These are phyloP conservation scores for Gaeumannomyces tritici DNA, from an alignment of 2,329 filamentous ascomycete species.

Conservation along the genomic window DNA sequence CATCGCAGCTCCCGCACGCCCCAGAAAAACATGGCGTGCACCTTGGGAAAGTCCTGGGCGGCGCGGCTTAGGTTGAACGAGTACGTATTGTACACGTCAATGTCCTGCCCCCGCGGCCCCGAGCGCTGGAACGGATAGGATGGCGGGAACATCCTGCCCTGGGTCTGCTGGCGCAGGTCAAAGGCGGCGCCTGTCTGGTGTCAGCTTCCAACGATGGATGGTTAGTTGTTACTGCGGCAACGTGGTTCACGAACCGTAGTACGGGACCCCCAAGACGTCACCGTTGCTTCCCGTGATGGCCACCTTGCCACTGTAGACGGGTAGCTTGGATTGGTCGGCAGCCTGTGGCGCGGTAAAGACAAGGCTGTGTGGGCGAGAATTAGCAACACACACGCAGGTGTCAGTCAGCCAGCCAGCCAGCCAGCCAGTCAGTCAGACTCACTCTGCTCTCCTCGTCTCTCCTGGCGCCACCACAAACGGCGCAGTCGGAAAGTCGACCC, in stretches of 20 bases:
- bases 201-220: no score
- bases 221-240: no score
- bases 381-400: background rate
- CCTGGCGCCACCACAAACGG: constrained; percentile 12
- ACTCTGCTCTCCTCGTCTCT: constrained; percentile 11
- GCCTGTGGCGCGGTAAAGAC: constrained; percentile 14
- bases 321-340: constrained; percentile 14
- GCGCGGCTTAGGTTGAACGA: constrained; percentile 15
- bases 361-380: constrained; percentile 3
- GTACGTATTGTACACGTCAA: constrained; percentile 6
- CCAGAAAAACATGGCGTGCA: constrained; percentile 15
- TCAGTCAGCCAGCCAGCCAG: no score
- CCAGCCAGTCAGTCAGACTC: background rate
- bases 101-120: constrained; percentile 11
- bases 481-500: constrained; percentile 2
- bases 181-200: background rate
- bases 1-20: constrained; percentile 18
- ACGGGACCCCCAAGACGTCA: constrained; percentile 22
- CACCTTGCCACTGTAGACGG: constrained; percentile 62
- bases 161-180: background rate
- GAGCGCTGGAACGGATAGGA: constrained; percentile 6
- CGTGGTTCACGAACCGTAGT: constrained; percentile 7
- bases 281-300: constrained; percentile 56
- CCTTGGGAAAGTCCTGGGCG: constrained; percentile 18
- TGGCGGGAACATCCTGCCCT: constrained; percentile 14